Base-by-base conservation (phyloP, 2,329 filamentous ascomycete species). In the Clonostachys rosea region DNA sequence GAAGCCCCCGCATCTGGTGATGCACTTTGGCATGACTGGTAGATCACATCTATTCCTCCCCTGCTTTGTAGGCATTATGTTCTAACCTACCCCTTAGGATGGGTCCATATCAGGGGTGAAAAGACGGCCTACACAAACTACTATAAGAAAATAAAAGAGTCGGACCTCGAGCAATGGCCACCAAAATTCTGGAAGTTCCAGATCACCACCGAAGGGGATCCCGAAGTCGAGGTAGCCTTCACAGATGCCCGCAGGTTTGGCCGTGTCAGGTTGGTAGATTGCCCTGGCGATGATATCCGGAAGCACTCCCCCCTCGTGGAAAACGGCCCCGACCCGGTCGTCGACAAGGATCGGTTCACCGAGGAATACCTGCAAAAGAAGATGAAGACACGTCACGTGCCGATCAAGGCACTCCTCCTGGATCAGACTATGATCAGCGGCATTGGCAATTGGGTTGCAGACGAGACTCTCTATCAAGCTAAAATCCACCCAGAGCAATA, bases 391-490 rank as follows among this genome's bases (percentile, higher is more conserved):
- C 91, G 92, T 47, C 89, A 82, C 57, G 88, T 96, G 1, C 91
- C 92, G 0, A 79, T 97, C 53, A 97, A 97, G 64, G 89, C 91
- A 0, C 74, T 96, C 17, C 71, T 99, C 12, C 75, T 97, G 5
- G 89, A 97, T 61, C 94, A 99, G 66, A 78, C 83, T 16, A 87
- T 87, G 62, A 87, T 97, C 51, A 94, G 88, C 58, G 94, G 94
- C 8, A 89, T 99, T 52, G 94, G 94, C 0, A 97, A 97, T 61
- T 99, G 92, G 92, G 92, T 99, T 46, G 91, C 86, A 1, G 94
- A 99, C 61, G 94, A 99, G 64, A 85, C 96, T 7, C 73, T 99
- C 45, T 99, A 91, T 59, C 86, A 97, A 56, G 87, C 94, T 6
- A 83, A 79, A 44, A 78, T 97, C 14, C 92, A 99, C 55, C 94